A percentile compares a stretch with the other conserved stretches of the same genome.
phyloP scores from a whole-genome alignment of 305 asterid genomes.

The Lippia alba region DNA sequence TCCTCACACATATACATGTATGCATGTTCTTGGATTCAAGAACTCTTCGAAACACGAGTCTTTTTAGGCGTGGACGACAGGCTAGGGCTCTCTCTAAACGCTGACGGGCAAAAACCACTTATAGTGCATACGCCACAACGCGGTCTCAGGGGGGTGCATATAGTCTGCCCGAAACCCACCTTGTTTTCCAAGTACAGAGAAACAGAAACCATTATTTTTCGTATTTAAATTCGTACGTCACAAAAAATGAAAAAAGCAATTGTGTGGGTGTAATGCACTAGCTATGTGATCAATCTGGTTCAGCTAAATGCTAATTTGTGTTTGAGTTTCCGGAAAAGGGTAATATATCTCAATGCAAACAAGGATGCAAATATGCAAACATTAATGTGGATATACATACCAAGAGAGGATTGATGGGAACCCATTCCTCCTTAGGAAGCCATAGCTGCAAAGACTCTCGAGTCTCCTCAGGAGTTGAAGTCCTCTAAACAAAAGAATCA shows the following conservation, averaged over 20 bases:
- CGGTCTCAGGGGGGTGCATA: conserved; percentile 90
- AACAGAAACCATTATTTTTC: neutral
- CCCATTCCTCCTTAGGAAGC: conserved; percentile 99
- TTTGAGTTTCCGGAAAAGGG: neutral
- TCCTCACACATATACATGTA: neutral
- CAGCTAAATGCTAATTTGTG: too few relatives aligned
- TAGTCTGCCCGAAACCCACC: conserved; percentile 98
- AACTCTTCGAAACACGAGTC: conserved; percentile 26
- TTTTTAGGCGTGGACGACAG: conserved; percentile 58
- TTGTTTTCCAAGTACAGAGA: conserved; percentile 29
- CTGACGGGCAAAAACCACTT: conserved; percentile 81
- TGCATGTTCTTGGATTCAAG: conserved; percentile 8
- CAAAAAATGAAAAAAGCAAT: too few relatives aligned
- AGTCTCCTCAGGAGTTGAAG: conserved; percentile 83
- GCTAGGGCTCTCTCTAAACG: conserved; percentile 70
- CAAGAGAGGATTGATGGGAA: conserved; percentile 93
- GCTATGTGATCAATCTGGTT: too few relatives aligned
- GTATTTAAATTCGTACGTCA: too few relatives aligned
- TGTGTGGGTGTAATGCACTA: too few relatives aligned
- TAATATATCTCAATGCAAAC: neutral
- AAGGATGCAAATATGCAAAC: conserved; percentile 1
- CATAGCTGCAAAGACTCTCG: conserved; percentile 88
- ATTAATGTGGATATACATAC: conserved; percentile 55
- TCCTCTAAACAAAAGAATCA: conserved; percentile 53
- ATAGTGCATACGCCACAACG: conserved; percentile 73